Base-by-base conservation (phyloP, 139 green algal species). In the Asterochloris erici region DNA sequence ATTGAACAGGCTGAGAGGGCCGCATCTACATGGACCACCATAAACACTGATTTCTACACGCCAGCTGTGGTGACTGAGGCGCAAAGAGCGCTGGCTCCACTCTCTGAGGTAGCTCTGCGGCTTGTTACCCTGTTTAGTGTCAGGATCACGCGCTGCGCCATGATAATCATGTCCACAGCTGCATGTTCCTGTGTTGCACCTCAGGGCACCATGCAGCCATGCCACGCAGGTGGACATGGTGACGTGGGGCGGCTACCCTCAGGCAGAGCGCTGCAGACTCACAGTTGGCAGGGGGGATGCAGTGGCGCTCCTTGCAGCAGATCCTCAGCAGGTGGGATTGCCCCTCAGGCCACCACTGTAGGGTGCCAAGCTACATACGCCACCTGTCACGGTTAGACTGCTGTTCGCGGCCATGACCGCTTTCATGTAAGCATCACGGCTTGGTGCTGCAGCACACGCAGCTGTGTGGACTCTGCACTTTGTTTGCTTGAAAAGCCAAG, bases 1-100 rank as follows among this genome's bases (percentile, higher is more conserved):
- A 66, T 96, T 47, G 92, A 96, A 87, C 92, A 63, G 85, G 93
- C 63, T 60, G 83, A 81, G 86, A 88, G 70, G 12, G 84, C 88
- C 1, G 78, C 70, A 10, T 74, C 82, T 29, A 81, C 70, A 38
- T 92, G 89, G 86, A 70, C 63, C 10, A 62, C 75, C 0, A 15
- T 73, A 0, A 68, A 73, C 10, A 85, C 81, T 11, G 86, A 91
- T 47, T 96, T 95, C 28, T 75, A 91, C 17, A 81, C 88, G 9
- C 93, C 93, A 0, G 84, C 93, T 0, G 84, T 94, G 10, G 85
- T 89, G 10, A 84, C 87, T 4, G 89, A 92, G 54, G 88, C 86
- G 0, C 80, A 93, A 81, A n/a, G 69, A 28, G 84, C 73, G 0
- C 54, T 95, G n/a, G 24, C 74, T 74, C 77, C 75, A 13, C 74